Conservation (phyloP, 2,329 filamentous ascomycete species). For the Diaporthe sp. region DNA sequence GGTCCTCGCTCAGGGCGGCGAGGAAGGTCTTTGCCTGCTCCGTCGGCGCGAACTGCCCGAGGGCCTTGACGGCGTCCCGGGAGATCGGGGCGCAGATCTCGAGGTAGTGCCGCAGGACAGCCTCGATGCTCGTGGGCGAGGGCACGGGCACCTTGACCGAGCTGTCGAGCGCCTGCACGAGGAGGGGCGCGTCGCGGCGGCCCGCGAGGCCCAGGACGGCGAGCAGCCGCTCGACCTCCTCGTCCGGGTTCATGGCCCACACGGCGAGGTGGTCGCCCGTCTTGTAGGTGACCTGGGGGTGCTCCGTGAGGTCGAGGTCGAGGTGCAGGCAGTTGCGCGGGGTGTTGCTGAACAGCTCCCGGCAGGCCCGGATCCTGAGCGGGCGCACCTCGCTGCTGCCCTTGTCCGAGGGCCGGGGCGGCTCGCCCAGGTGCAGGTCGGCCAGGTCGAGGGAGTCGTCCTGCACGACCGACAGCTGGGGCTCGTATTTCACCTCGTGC, state of each 20-base stretch:
- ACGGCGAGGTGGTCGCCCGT: slow-evolving; percentile 57
- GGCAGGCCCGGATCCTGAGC: slow-evolving; percentile 38
- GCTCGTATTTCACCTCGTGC: slow-evolving; percentile 43
- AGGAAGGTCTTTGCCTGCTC: slow-evolving; percentile 48
- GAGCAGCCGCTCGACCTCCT: slow-evolving; percentile 48
- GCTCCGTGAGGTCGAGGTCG: slow-evolving; percentile 51
- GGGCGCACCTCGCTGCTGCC: slow-evolving; percentile 41
- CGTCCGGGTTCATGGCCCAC: slow-evolving; percentile 54
- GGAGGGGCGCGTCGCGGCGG: slow-evolving; percentile 18
- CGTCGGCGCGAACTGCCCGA: slow-evolving; percentile 55
- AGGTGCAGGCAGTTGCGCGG: slow-evolving; percentile 52
- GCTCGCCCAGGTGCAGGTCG: slow-evolving; percentile 44
- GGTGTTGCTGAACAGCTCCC: slow-evolving; percentile 43
- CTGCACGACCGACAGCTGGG: slow-evolving; percentile 41
- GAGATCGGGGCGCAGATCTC: slow-evolving; percentile 58
- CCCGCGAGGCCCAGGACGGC: slow-evolving; percentile 37
- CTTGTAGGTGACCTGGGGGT: slow-evolving; percentile 49
- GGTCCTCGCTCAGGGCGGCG: slow-evolving; percentile 47
- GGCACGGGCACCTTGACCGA: slow-evolving; percentile 44
- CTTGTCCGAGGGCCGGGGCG: slow-evolving; percentile 30
- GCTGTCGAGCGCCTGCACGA: slow-evolving; percentile 26
- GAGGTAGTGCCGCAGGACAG: slow-evolving; percentile 56
- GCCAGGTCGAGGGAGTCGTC: slow-evolving; percentile 40
- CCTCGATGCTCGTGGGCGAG: slow-evolving; percentile 49
- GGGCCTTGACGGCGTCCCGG: slow-evolving; percentile 51